A percentile compares a stretch with the other conserved stretches of the same genome.
phyloP scores from a whole-genome alignment of 2,329 filamentous ascomycete species.

The Aspergillus sp. region DNA sequence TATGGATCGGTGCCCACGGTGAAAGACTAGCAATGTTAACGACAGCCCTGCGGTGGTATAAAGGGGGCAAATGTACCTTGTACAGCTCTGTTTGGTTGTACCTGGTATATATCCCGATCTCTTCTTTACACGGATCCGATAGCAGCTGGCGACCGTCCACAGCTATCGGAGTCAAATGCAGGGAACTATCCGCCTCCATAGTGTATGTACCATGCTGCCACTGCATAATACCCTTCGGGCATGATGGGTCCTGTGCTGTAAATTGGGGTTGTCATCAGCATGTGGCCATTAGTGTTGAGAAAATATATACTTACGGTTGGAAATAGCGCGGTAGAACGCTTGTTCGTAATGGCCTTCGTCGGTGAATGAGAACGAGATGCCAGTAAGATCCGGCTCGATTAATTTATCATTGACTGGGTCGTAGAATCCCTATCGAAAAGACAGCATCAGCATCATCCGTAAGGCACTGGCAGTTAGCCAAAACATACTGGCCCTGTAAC shows the following conservation, averaged over 20 bases:
- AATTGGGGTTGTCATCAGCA: not conserved
- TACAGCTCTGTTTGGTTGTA: slow-evolving; percentile 67
- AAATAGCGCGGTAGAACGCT: slow-evolving; percentile 67
- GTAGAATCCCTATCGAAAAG: slow-evolving; percentile 61
- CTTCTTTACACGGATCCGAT: slow-evolving; percentile 61
- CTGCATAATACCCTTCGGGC: slow-evolving; percentile 66
- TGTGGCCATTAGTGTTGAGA: not conserved
- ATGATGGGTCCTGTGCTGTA: slow-evolving; percentile 59
- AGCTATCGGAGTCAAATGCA: slow-evolving; percentile 60
- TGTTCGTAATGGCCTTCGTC: slow-evolving; percentile 67
- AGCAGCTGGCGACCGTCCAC: slow-evolving; percentile 68
- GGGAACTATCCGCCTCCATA: slow-evolving; percentile 56
- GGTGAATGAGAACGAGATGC: slow-evolving; percentile 74
- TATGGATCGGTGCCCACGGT: slow-evolving; percentile 57
- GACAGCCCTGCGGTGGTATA: not conserved
- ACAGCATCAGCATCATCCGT: not conserved
- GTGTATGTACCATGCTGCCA: slow-evolving; percentile 70
- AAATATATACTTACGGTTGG: slow-evolving; percentile 59
- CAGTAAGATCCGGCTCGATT: slow-evolving; percentile 64
- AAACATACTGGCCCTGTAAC: slow-evolving; percentile 65
- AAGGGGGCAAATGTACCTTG: slow-evolving; percentile 46
- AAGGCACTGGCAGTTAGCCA: not conserved
- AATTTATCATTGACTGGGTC: slow-evolving; percentile 65
- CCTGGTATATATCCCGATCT: slow-evolving; percentile 55
- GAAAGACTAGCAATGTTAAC: slow-evolving; percentile 35